A percentile compares a stretch with the other conserved stretches of the same genome.
These are phyloP conservation scores for Neofusicoccum cordaticola DNA, from an alignment of 2,329 filamentous ascomycete species.

Conservation along the genomic window DNA sequence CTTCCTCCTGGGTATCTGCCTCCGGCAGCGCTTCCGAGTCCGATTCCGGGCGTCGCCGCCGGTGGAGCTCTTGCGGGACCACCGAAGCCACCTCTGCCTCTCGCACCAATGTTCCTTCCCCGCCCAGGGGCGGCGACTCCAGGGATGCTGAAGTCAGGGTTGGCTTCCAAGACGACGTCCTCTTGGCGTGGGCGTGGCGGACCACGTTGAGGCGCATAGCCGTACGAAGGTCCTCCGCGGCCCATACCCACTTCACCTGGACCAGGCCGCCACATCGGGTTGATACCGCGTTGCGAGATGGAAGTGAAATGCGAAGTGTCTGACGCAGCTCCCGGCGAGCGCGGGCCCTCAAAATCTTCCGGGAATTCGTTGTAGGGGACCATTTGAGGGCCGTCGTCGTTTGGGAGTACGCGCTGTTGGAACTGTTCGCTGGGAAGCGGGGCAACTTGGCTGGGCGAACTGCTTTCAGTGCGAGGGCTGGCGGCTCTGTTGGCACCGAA, in stretches of 20 bases:
- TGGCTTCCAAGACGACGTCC: slow-evolving; percentile 72
- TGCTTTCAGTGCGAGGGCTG: slow-evolving; percentile 26
- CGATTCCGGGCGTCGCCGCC: slow-evolving; percentile 1
- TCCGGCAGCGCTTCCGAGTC: background rate
- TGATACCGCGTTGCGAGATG: slow-evolving; percentile 82
- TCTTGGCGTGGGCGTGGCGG: slow-evolving; percentile 51
- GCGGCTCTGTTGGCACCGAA: slow-evolving; percentile 25
- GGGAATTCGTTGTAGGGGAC: slow-evolving; percentile 11
- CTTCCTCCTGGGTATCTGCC: slow-evolving; percentile 6
- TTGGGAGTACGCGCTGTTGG: slow-evolving; percentile 19
- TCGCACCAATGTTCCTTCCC: slow-evolving; percentile 25
- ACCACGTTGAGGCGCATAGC: slow-evolving; percentile 21
- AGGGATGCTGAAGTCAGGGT: slow-evolving; percentile 82
- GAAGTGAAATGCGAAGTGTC: slow-evolving; percentile 86
- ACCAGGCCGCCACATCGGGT: slow-evolving; percentile 74
- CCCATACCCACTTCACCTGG: slow-evolving; percentile 46
- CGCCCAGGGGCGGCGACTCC: slow-evolving; percentile 36
- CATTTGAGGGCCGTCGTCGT: slow-evolving; percentile 13
- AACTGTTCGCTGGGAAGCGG: slow-evolving; percentile 23
- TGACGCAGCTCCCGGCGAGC: slow-evolving; percentile 69
- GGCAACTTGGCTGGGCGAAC: slow-evolving; percentile 20
- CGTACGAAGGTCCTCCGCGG: slow-evolving; percentile 35
- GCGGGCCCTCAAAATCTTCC: slow-evolving; percentile 62
- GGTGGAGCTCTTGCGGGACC: background rate
- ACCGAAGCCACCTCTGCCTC: background rate